Evolutionary conservation across 139 green algal genomes (phyloP).

Genomic region (Gonium pectorale): DNA sequence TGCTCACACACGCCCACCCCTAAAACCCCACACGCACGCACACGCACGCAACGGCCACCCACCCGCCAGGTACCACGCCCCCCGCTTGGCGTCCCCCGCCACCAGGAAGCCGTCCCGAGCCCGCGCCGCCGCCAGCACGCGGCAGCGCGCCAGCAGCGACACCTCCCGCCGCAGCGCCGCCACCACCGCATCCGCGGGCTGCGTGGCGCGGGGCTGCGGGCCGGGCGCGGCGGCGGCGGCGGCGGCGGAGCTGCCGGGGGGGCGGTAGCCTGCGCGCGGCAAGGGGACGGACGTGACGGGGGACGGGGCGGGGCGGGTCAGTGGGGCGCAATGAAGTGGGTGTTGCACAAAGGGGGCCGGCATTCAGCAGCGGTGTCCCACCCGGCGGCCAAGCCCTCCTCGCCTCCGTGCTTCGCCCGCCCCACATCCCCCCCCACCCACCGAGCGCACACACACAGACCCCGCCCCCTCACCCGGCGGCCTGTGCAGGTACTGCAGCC

Average conservation of each 20-base stretch:
- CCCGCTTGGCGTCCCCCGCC: neutral
- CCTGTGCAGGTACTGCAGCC: conserved; percentile 40
- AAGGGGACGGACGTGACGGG: no score
- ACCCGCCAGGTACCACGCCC: conserved; percentile 37
- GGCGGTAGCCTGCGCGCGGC: no score
- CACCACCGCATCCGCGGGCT: conserved; percentile 12
- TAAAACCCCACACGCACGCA: no score
- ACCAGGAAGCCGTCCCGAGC: conserved; percentile 28
- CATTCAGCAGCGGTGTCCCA: neutral
- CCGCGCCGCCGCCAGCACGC: conserved; percentile 21
- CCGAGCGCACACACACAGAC: no score
- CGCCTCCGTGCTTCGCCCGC: neutral
- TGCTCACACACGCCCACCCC: no score
- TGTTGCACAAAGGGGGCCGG: no score
- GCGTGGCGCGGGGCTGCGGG: conserved; percentile 15
- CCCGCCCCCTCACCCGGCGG: neutral
- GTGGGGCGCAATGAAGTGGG: neutral
- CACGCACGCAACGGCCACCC: no score
- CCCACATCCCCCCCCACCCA: neutral
- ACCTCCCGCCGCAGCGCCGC: conserved; percentile 11
- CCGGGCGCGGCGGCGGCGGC: neutral
- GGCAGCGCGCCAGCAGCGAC: neutral
- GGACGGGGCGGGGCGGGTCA: neutral
- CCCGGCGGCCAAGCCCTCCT: neutral
- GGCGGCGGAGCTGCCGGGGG: neutral